phyloP scores from a whole-genome alignment of 352 stramenopile genomes.

The Halophytophthora polymorphica region DNA sequence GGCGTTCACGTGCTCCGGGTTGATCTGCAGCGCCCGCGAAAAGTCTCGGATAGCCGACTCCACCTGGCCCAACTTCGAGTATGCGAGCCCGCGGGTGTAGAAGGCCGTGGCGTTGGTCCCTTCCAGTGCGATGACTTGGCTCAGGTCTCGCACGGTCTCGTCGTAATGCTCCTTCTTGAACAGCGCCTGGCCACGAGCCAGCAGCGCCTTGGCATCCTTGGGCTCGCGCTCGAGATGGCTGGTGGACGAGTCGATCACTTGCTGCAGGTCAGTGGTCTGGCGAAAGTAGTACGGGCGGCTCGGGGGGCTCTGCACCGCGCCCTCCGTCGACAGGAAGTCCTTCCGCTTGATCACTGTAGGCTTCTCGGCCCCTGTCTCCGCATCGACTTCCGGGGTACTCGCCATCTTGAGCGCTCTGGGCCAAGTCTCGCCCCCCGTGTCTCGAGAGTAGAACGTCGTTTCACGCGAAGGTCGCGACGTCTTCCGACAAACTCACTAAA shows the following conservation, averaged over 20 bases:
- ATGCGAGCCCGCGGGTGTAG: slow-evolving; percentile 73
- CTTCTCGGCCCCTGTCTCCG: slow-evolving; percentile 20
- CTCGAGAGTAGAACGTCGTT: slow-evolving; percentile 10
- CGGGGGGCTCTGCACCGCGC: slow-evolving; percentile 54
- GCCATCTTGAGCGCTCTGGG: slow-evolving; percentile 23
- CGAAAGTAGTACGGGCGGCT: slow-evolving; percentile 81
- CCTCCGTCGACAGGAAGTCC: slow-evolving; percentile 69
- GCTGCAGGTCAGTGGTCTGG: slow-evolving; percentile 64
- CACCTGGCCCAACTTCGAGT: slow-evolving; percentile 63
- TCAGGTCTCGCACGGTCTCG: slow-evolving; percentile 58
- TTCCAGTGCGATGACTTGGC: slow-evolving; percentile 42
- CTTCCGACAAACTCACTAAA: too few relatives aligned
- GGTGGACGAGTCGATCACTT: slow-evolving; percentile 71
- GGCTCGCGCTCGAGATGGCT: slow-evolving; percentile 60
- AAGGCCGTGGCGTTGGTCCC: slow-evolving; percentile 41
- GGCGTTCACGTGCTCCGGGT: slow-evolving; percentile 87
- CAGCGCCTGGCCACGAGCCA: slow-evolving; percentile 69
- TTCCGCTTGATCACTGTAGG: slow-evolving; percentile 67
- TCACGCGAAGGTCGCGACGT: background rate
- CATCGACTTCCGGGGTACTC: slow-evolving; percentile 33
- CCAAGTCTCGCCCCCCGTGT: background rate
- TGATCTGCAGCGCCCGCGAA: slow-evolving; percentile 58
- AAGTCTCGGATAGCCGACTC: slow-evolving; percentile 85
- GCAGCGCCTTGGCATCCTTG: slow-evolving; percentile 59
- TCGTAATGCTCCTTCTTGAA: slow-evolving; percentile 73